Percentiles rank a stretch among this genome's conserved stretches.
Conservation (phyloP, 192 early-diverging fungal species). For the Linnemannia elongata region DNA sequence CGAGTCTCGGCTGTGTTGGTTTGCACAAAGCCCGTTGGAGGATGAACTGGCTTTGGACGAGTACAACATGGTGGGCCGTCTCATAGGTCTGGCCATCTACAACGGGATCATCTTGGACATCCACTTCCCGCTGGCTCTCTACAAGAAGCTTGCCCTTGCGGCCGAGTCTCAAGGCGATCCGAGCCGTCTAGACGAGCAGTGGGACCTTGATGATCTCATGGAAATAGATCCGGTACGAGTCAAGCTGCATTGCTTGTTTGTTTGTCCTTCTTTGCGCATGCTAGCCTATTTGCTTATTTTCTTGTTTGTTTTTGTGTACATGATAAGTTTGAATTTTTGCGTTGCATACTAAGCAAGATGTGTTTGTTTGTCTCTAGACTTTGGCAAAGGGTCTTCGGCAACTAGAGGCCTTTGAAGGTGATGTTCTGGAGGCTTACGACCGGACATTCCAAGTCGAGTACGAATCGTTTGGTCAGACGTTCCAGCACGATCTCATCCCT, state of each 20-base stretch:
- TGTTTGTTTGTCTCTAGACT: slow-evolving; percentile 44
- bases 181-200: slow-evolving; percentile 63
- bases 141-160: slow-evolving; percentile 81
- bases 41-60: slow-evolving; percentile 75
- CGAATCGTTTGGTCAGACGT: slow-evolving; percentile 71
- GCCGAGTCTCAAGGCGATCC: slow-evolving; percentile 28
- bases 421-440: slow-evolving; percentile 82
- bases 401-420: slow-evolving; percentile 75
- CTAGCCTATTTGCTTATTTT: background rate
- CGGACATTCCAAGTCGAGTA: slow-evolving; percentile 87
- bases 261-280: background rate
- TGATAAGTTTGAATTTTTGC: background rate
- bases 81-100: slow-evolving; percentile 94
- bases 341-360: background rate
- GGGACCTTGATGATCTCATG: slow-evolving; percentile 80
- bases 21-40: slow-evolving; percentile 68
- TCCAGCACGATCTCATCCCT: slow-evolving; percentile 75
- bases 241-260: background rate
- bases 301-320: background rate
- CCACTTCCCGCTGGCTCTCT: slow-evolving; percentile 87
- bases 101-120: slow-evolving; percentile 93
- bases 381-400: slow-evolving; percentile 83
- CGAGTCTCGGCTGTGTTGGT: slow-evolving; percentile 89
- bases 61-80: slow-evolving; percentile 87
- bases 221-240: slow-evolving; percentile 77